Base-by-base conservation (phyloP, 1,284 basidiomycete species). In the Microbotryomycetes sp. region DNA sequence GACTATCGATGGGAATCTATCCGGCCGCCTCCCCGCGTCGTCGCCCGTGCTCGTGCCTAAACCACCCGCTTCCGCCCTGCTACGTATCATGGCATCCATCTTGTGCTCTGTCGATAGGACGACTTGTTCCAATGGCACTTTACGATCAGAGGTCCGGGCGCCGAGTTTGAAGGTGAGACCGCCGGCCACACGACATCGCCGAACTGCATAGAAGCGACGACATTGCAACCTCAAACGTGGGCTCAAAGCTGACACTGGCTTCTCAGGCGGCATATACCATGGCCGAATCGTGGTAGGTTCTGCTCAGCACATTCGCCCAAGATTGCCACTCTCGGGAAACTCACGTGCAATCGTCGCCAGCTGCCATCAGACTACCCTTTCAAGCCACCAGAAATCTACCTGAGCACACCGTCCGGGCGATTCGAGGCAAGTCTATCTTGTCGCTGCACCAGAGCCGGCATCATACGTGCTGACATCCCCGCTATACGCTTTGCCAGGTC, bases 71-170 rank as follows among this genome's bases (percentile, higher is more conserved):
- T n/a, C n/a, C n/a, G n/a, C n/a, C n/a, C n/a, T n/a, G n/a, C n/a
- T n/a, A n/a, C n/a, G n/a, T n/a, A n/a, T n/a, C n/a, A n/a, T n/a
- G n/a, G n/a, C n/a, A n/a, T n/a, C n/a, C n/a, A n/a, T n/a, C n/a
- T 41, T 41, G 35, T 41, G 9, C 9, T 41, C 35, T 18, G 18
- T 21, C 18, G 49, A 9, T 51, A 74, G 59, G 71, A 73, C 59
- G 72, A 77, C 64, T 70, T 76, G 30, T 75, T 74, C 56, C 91
- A 96, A 80, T 98, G 94, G 94, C 93, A 97, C 74, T 97, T 92
- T 72, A 97, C 94, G 6, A 80, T 97, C 54, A 85, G 91, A 64
- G 94, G 93, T 1, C 85, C 93, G 3, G 89, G 85, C 4, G 91
- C 88, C 28, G 91, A 94, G 72, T 97, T 89, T 67, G 89, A 93